Conservation (phyloP, 2,329 filamentous ascomycete genomes). For the Dothidotthia symphoricarpi region DNA sequence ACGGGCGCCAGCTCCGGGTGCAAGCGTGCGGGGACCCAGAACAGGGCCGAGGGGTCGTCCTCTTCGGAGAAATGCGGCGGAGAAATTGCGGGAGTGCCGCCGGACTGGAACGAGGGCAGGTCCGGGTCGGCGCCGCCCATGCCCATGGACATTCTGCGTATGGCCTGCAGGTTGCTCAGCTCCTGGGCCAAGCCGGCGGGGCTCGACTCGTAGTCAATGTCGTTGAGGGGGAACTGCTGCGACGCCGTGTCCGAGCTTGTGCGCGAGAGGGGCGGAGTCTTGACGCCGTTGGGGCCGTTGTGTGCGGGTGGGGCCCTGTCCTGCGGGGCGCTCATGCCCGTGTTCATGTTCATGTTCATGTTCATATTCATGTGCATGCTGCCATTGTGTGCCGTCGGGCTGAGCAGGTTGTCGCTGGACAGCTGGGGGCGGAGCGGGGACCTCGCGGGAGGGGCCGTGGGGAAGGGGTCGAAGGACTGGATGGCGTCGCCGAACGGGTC, state of each 20-base stretch:
- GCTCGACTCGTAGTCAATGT: constrained; percentile 86
- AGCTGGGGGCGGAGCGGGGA: constrained; percentile 42
- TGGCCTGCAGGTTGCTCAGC: constrained; percentile 84
- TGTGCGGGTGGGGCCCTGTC: constrained; percentile 7
- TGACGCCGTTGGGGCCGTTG: constrained; percentile 18
- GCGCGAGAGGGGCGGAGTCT: constrained; percentile 43
- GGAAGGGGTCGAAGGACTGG: constrained; percentile 38
- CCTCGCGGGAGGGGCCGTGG: constrained; percentile 42
- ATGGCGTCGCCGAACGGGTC: constrained; percentile 54
- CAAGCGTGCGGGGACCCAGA: constrained; percentile 93
- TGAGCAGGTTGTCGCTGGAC: constrained; percentile 27
- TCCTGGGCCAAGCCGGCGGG: constrained; percentile 88
- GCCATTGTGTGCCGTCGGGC: constrained; percentile 21
- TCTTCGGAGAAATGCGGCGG: constrained; percentile 69
- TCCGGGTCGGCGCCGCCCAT: constrained; percentile 71
- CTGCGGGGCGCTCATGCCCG: neutral
- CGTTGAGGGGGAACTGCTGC: constrained; percentile 70
- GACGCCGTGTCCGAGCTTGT: constrained; percentile 48
- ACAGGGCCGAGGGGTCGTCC: constrained; percentile 80
- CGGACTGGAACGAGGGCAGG: constrained; percentile 66
- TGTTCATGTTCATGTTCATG: no score
- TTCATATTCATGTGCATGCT: no score
- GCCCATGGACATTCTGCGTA: constrained; percentile 93
- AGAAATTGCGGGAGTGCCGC: constrained; percentile 64
- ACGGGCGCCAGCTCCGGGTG: constrained; percentile 93